Base-by-base conservation (phyloP, 495 filamentous ascomycete species). In the Daldinia concentrica region DNA sequence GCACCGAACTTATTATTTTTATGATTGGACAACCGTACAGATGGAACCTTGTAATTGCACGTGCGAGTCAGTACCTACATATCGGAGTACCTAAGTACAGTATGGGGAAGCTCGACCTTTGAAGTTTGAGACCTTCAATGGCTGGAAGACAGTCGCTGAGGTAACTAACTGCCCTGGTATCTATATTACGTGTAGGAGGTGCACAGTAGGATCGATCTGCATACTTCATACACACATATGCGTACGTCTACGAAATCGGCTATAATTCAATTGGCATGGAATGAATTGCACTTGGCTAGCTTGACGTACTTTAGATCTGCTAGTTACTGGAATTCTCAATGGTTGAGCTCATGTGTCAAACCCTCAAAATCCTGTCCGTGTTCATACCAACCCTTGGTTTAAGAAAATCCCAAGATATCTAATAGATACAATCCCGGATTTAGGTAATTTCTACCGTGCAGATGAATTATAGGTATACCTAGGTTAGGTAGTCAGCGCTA, bases 11-110 rank as follows among this genome's bases (percentile, higher is more conserved):
- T 9, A 27, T 15, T 37, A 1, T 17, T 30, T 3, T 4, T 26
- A 34, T 59, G 45, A 72, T 72, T 72, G 12, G 64, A 2, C 7
- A 52, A 66, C 69, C 62, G 30, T 11, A 15, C 30, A 17, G 50
- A 58, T 66, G 68, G 68, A 50, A 71, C 57, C 45, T 8, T 22
- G 17, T 62, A 32, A 43, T 67, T 59, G 69, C 64, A 72, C 69
- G 64, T 72, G 69, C 69, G 64, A 72, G 58, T 72, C 69, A 72
- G 63, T 66, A 58, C 30, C 48, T 71, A 66, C 30, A 22, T 66
- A 37, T 17, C 12, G 17, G 17, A 19, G 24, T 52, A 27, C 26
- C 26, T 52, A 27, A 52, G 50, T 52, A 26, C 50, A 54, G 27
- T 48, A 48, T 22, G 43, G 43, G 43, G 43, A 48, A 48, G 43